phyloP scores from a whole-genome alignment of 2,329 filamentous ascomycete species.

The Sphaerulina musiva region DNA sequence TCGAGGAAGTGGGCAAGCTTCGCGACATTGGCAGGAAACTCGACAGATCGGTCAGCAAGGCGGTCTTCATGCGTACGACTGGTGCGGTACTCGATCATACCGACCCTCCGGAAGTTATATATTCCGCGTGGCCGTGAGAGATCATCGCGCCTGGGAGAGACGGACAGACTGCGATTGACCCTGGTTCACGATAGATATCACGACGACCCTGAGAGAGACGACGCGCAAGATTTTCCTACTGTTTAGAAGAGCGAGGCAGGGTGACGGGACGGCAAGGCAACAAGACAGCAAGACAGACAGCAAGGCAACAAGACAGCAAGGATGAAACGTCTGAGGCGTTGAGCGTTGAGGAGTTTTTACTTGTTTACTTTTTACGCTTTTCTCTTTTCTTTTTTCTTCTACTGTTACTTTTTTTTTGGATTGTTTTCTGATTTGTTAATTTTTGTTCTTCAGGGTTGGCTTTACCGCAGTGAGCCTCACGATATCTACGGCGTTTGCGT shows the following conservation, averaged over 20 bases:
- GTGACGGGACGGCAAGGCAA: background rate
- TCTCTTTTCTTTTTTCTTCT: no score
- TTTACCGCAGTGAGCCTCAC: no score
- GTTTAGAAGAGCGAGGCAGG: background rate
- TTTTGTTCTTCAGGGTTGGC: no score
- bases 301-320: no score
- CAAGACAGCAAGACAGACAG: background rate
- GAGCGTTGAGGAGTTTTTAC: no score
- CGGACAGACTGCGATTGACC: background rate
- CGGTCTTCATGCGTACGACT: constrained; percentile 26
- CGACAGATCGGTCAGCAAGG: constrained; percentile 22
- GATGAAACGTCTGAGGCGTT: no score
- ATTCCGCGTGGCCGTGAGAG: background rate
- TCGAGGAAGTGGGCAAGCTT: constrained; percentile 24
- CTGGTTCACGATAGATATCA: background rate
- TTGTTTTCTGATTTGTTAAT: no score
- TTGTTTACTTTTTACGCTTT: no score
- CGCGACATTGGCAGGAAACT: constrained; percentile 29
- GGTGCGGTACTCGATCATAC: constrained; percentile 20
- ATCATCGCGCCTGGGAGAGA: no score
- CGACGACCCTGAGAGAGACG: background rate
- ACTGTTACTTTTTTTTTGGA: no score
- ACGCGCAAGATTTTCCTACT: background rate
- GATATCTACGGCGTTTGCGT: no score
- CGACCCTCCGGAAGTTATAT: constrained; percentile 11